Evolutionary conservation across 1,139 yeast genomes (phyloP).

Genomic region (Kodamaea derodonti): DNA sequence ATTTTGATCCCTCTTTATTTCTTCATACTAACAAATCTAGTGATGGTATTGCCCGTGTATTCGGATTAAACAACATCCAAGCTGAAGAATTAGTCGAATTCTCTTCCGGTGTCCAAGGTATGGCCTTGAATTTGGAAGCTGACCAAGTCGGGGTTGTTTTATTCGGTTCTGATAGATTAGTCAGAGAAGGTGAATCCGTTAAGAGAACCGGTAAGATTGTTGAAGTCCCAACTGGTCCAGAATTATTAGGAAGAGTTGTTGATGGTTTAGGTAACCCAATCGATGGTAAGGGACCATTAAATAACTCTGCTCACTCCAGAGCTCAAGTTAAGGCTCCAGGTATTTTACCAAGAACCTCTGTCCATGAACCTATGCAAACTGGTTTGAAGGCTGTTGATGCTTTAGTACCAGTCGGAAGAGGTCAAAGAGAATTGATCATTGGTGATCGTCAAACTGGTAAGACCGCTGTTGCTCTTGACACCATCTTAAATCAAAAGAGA

Average conservation of each 20-base stretch:
- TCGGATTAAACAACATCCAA: conserved; percentile 99
- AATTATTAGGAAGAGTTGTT: conserved; percentile 97
- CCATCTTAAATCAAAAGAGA: conserved; percentile 98
- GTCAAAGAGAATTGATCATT: conserved; percentile 99
- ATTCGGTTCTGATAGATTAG: conserved; percentile 98
- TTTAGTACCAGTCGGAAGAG: conserved; percentile 99
- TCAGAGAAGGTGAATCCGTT: conserved; percentile 99
- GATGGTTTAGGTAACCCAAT: conserved; percentile 99
- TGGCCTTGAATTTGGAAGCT: conserved; percentile 99
- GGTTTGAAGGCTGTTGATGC: conserved; percentile 99
- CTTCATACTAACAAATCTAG: conserved; percentile 31
- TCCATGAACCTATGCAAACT: conserved; percentile 98
- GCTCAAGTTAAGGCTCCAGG: conserved; percentile 99
- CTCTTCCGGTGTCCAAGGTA: conserved; percentile 99
- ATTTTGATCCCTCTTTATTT: background rate
- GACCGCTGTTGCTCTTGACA: conserved; percentile 98
- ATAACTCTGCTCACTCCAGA: conserved; percentile 80
- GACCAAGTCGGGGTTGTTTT: conserved; percentile 99
- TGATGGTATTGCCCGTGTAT: conserved; percentile 99
- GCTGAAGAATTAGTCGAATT: conserved; percentile 99
- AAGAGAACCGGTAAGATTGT: conserved; percentile 99
- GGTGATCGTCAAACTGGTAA: conserved; percentile 99
- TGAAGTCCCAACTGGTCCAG: conserved; percentile 99
- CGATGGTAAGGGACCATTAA: conserved; percentile 99
- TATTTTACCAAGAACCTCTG: conserved; percentile 98